Conservation (phyloP, 139 green algal genomes). For the Micromonas commoda region DNA sequence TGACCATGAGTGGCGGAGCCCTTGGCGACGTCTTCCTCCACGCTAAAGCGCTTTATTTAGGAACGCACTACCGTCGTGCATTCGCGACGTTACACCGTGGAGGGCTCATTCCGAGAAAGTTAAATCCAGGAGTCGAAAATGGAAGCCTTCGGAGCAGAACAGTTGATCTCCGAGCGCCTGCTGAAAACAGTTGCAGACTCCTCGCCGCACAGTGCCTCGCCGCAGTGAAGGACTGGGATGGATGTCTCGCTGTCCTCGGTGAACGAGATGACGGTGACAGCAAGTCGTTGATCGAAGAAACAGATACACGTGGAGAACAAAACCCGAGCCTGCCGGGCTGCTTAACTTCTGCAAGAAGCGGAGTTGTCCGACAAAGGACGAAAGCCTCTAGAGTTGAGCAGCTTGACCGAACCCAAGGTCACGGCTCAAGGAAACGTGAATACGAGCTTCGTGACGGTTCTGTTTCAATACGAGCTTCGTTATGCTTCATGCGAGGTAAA, state of each 20-base stretch:
- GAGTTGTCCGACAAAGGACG: too few relatives aligned
- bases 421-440: background rate
- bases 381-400: too few relatives aligned
- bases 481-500: background rate
- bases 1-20: conserved; percentile 53
- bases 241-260: conserved; percentile 72
- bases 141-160: background rate
- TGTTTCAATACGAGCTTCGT: background rate
- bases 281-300: background rate
- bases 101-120: background rate
- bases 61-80: conserved; percentile 63
- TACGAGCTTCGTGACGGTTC: too few relatives aligned
- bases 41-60: conserved; percentile 66
- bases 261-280: conserved; percentile 47
- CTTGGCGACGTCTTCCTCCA: conserved; percentile 74
- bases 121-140: conserved; percentile 2
- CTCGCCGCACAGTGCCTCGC: conserved; percentile 58
- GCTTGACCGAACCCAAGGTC: background rate
- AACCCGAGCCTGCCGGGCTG: background rate
- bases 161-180: conserved; percentile 19
- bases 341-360: background rate
- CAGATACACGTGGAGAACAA: background rate
- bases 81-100: conserved; percentile 45
- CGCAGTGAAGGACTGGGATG: conserved; percentile 76
- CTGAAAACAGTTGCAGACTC: conserved; percentile 29